Evolutionary conservation across 495 filamentous ascomycete genomes (phyloP), one percentile per base, ranked within the genome.

Genomic region (Penicillium desertorum): DNA sequence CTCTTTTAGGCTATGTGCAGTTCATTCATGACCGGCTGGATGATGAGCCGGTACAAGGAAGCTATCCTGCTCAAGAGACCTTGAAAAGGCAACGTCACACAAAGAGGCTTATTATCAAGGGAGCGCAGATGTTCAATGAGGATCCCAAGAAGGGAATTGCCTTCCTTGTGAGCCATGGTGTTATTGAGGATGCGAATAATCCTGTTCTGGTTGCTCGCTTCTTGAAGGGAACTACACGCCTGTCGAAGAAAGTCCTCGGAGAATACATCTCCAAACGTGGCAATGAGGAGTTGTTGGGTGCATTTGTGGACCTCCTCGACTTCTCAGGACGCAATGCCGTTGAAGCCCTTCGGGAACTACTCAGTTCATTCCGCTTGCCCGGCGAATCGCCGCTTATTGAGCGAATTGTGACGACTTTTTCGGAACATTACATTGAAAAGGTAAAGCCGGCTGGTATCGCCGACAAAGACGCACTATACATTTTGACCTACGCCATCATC

Each of bases 401-500:
- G 74, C 81, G 92, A 60, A 96, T 99, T 62, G 83, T 98, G 14
- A 90, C 83, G 3, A 83, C 82, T 27, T 98, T 99, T 71, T 80
- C 88, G 25, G 88, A 91, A 59, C 89, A 91, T 63, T 99, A 96
- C 69, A 91, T 86, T 69, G 74, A 83, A n/a, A 84, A 83, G 59
- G 81, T 78, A 3, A 79, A 83, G 12, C 89, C 90, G 0, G 81
- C 89, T 52, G 86, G 82, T n/a, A 83, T 99, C 57, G 88, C 85
- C 3, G 86, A 94, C 66, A 88, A 91, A 59, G 95, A 98, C 70
- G 85, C 91, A n/a, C 81, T 93, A 23, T 97, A 87, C 65, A 80
- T 98, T 37, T 79, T 99, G 44, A 93, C 90, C 0, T 99, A 98
- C 69, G 94, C 90, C 17, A 96, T 97, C 62, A 96, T 99, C 70